Conservation (phyloP, 495 filamentous ascomycete genomes). For the Tuber borchii region DNA sequence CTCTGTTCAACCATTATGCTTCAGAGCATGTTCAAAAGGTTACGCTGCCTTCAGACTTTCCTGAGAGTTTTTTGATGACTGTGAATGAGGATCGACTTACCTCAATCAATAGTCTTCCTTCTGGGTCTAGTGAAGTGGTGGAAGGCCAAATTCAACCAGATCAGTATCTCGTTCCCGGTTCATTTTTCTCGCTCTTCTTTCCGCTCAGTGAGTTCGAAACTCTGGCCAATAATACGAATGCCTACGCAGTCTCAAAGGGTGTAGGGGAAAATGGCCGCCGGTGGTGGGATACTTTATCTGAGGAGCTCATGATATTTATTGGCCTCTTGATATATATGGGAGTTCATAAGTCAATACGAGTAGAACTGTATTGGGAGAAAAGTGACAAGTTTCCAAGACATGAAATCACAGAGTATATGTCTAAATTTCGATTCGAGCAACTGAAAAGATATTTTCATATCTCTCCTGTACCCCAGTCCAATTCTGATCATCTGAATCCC, state of each 20-base stretch:
- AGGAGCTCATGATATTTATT: conserved; percentile 8
- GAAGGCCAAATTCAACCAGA: neutral
- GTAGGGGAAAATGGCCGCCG: neutral
- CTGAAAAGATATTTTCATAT: neutral
- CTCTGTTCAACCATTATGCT: neutral
- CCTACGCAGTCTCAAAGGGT: neutral
- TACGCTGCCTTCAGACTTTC: neutral
- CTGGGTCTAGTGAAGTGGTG: too few species aligned
- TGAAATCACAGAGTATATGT: conserved; percentile 1
- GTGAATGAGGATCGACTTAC: too few species aligned
- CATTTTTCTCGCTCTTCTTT: conserved; percentile 4
- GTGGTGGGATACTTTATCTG: neutral
- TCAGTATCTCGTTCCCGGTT: rapidly evolving
- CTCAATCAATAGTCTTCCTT: too few species aligned
- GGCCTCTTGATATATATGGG: conserved; percentile 11
- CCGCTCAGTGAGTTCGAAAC: neutral
- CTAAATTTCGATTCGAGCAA: neutral
- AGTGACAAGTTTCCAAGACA: neutral
- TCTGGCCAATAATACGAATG: neutral
- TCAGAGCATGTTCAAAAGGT: neutral
- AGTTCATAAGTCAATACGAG: neutral
- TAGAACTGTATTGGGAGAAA: neutral
- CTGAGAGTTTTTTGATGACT: too few species aligned
- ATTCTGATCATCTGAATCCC: too few species aligned
- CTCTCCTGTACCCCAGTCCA: too few species aligned